Evolutionary conservation across 352 stramenopile genomes (phyloP), one percentile per base, ranked within the genome.

Genomic region (Plasmopara viticola): DNA sequence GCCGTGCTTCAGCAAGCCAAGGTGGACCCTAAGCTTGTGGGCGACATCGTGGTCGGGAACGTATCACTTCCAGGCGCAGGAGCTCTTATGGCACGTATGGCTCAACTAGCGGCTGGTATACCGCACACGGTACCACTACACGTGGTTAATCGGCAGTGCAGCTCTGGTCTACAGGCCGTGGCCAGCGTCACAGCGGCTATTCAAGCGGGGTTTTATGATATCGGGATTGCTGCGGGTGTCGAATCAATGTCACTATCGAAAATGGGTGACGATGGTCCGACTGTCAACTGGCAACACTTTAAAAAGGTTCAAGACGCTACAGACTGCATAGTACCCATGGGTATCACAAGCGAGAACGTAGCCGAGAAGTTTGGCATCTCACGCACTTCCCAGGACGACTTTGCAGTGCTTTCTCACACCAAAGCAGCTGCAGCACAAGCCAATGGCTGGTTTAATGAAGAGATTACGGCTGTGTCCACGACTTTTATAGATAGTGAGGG

Each of bases 131-230:
- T 92, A 29, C 78, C 84, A 20, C 58, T 93, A 17, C 73, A 84
- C 60, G 63, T 80, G 18, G 38, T 94, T 30, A 96, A 96, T 76
- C 74, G 86, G 40, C 84, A 95, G 68, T 96, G 87, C 64, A 86
- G 74, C 54, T 92, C 76, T 41, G 86, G 87, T 12, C 67, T 96
- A 15, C 80, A 95, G 71, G 87, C 87, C 14, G 76, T 96, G 33
- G 81, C 81, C 14, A 78, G 79, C 40, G 78, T 94, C 9, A 80
- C 78, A 0, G 57, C 68, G 14, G 60, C 70, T 8, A 96, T 96
- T 61, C 82, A 85, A 66, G 79, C 84, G 6, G 84, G 86, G 10
- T 79, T 83, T 64, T 91, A 93, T 58, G 84, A 95, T 55, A 78
- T 93, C 28, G 84, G 83, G 18, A 88, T 96, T 45, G 87, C 77